phyloP scores from a whole-genome alignment of 345 rosid genomes.

The Lepidium sativum region DNA sequence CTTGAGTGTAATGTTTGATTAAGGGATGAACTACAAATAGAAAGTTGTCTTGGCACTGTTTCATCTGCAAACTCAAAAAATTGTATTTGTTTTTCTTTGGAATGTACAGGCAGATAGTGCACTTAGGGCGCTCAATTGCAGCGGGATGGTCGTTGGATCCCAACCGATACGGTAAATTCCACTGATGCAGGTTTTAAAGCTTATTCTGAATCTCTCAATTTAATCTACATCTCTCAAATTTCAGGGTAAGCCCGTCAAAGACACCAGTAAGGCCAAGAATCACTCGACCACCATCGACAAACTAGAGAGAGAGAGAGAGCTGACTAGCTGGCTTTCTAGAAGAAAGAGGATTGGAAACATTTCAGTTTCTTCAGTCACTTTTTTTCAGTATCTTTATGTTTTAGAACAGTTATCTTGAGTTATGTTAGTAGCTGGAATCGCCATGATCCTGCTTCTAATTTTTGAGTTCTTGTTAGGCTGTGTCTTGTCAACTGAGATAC shows the following conservation, averaged over 20 bases:
- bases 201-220: neutral
- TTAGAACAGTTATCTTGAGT: conserved; percentile 26
- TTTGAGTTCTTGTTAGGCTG: conserved; percentile 24
- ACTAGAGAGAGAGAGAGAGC: conserved; percentile 16
- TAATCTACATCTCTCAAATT: neutral
- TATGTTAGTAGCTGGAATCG: conserved; percentile 32
- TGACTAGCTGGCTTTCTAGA: conserved; percentile 30
- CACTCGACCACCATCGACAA: conserved; percentile 32
- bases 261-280: conserved; percentile 80
- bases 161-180: conserved; percentile 56
- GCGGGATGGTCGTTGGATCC: conserved; percentile 62
- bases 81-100: neutral
- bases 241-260: conserved; percentile 80
- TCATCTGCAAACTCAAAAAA: neutral
- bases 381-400: conserved; percentile 25
- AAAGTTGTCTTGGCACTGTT: neutral
- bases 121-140: conserved; percentile 60
- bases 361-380: conserved; percentile 21
- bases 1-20: neutral
- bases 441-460: conserved; percentile 29
- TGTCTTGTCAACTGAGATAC: conserved; percentile 4
- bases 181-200: neutral
- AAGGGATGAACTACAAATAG: neutral
- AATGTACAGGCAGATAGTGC: conserved; percentile 76
- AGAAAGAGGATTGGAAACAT: conserved; percentile 35